Conservation (phyloP, 345 rosid genomes). For the Microthlaspi erraticum region DNA sequence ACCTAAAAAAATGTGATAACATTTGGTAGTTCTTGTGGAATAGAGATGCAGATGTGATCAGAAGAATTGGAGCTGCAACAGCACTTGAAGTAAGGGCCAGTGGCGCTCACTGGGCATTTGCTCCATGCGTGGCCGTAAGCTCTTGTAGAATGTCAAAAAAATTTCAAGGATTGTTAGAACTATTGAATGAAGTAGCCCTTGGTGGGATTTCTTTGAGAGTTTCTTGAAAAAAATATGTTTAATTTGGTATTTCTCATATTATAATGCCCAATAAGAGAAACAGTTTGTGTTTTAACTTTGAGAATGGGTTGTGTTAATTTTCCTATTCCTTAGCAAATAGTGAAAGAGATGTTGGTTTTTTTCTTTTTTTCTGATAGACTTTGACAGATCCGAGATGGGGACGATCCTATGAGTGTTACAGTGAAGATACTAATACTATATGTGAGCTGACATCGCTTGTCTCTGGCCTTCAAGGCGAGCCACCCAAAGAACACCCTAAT, state of each 20-base stretch:
- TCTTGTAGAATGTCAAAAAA: neutral
- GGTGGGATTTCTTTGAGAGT: neutral
- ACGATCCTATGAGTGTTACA: constrained; percentile 80
- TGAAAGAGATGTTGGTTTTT: neutral
- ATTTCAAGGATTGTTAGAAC: too few relatives aligned
- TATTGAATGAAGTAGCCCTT: neutral
- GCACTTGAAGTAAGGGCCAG: constrained; percentile 93
- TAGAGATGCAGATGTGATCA: constrained; percentile 76
- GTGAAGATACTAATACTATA: constrained; percentile 64
- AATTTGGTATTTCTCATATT: neutral
- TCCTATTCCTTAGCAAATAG: too few relatives aligned
- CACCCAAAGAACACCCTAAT: constrained; percentile 53
- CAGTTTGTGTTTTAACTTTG: neutral
- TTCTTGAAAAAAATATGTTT: neutral
- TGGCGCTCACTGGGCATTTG: constrained; percentile 82
- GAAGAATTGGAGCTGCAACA: constrained; percentile 75
- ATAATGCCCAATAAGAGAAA: neutral
- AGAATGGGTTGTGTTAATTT: too few relatives aligned
- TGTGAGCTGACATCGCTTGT: constrained; percentile 67
- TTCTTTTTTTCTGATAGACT: neutral
- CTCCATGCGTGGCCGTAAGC: constrained; percentile 91
- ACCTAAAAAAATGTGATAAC: too few relatives aligned
- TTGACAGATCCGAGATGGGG: constrained; percentile 92
- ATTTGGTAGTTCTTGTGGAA: neutral
- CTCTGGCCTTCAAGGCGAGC: constrained; percentile 78